Percentiles rank a stretch among this genome's conserved stretches.
phyloP scores from a whole-genome alignment of 2,329 filamentous ascomycete genomes.

The Xylariaceae sp. region DNA sequence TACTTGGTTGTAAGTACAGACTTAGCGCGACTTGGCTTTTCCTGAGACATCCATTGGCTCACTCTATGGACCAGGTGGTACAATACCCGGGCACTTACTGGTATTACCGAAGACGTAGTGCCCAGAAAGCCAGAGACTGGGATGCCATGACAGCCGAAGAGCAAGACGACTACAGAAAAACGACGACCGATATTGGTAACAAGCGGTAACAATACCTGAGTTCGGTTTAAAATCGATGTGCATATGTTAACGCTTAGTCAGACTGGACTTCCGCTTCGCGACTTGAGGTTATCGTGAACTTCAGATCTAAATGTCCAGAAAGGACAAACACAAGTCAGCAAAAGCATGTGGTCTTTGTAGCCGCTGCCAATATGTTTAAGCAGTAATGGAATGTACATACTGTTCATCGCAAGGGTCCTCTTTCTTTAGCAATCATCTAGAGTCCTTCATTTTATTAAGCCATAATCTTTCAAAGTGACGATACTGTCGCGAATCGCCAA shows the following conservation, averaged over 20 bases:
- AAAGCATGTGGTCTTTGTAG: no score
- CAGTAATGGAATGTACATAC: no score
- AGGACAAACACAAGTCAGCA: no score
- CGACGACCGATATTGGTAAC: conserved; percentile 44
- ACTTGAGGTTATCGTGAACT: conserved; percentile 9
- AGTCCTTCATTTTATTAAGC: no score
- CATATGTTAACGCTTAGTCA: conserved; percentile 5
- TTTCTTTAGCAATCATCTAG: no score
- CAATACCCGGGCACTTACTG: conserved; percentile 38
- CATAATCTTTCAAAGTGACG: no score
- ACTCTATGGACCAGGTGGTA: conserved; percentile 28
- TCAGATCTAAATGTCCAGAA: no score
- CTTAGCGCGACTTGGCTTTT: background rate
- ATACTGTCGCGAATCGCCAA: no score
- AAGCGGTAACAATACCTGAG: conserved; percentile 34
- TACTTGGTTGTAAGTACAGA: conserved; percentile 38
- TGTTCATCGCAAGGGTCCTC: no score
- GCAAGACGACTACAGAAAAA: conserved; percentile 42
- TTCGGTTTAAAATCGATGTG: background rate
- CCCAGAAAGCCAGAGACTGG: conserved; percentile 37
- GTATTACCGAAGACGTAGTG: conserved; percentile 40
- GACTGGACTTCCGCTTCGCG: conserved; percentile 26
- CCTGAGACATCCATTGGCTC: conserved; percentile 1
- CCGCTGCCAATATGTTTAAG: no score
- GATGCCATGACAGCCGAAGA: conserved; percentile 39